phyloP scores from a whole-genome alignment of 208 protist genomes.

The Acanthamoeba healyi region DNA sequence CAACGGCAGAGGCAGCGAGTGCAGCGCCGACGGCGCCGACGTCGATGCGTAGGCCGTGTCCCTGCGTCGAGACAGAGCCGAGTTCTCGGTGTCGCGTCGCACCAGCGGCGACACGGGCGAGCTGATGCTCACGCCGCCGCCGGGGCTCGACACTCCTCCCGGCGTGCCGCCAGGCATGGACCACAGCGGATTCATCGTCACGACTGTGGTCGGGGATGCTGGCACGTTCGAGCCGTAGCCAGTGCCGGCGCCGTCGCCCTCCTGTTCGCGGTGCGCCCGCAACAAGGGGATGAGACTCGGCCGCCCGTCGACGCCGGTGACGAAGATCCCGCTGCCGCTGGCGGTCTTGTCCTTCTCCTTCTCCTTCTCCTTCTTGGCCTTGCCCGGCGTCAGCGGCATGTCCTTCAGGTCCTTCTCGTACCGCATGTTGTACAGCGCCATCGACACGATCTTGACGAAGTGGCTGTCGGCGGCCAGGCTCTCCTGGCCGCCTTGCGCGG shows the following conservation, averaged over 20 bases:
- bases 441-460: conserved; percentile 9
- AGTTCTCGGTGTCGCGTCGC: not conserved
- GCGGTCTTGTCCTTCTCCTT: not conserved
- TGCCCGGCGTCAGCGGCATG: not conserved
- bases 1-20: not conserved
- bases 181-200: not conserved
- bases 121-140: not conserved
- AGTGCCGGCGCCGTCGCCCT: not conserved
- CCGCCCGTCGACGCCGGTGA: not conserved
- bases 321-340: not conserved
- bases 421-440: conserved; percentile 38
- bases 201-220: not conserved
- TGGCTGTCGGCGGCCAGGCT: conserved; percentile 19
- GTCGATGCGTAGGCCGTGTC: not conserved
- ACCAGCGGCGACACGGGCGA: not conserved
- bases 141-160: no score
- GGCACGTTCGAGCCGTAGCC: not conserved
- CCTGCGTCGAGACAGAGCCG: not conserved
- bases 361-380: not conserved
- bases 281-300: not conserved
- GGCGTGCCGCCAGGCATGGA: not conserved
- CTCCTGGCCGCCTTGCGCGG: not conserved
- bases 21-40: no score
- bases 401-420: conserved; percentile 7
- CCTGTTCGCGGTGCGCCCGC: not conserved